Evolutionary conservation across 2,329 filamentous ascomycete species (phyloP).

Genomic region (Penicillium sp.): DNA sequence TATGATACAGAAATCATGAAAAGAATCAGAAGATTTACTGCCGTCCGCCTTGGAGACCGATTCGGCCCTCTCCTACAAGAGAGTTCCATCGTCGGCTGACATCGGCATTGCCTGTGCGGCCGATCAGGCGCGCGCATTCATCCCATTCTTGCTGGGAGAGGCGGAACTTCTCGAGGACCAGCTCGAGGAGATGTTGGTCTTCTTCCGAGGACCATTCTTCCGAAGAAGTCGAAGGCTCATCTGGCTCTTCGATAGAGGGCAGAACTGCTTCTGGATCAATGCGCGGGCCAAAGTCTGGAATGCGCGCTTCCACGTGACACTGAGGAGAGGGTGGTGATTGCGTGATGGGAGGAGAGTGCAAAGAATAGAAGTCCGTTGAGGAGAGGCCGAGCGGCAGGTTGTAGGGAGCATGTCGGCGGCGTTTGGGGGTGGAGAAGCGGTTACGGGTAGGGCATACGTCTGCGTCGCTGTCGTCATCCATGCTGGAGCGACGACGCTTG

Average conservation of each 20-base stretch:
- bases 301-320: constrained; percentile 4
- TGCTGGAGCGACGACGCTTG: constrained; percentile 39
- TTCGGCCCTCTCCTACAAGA: constrained; percentile 44
- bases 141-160: constrained; percentile 46
- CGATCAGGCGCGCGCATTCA: constrained; percentile 45
- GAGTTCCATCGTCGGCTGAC: constrained; percentile 44
- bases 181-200: constrained; percentile 43
- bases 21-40: constrained; percentile 9
- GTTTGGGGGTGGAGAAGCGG: constrained; percentile 46
- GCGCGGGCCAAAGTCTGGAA: constrained; percentile 11
- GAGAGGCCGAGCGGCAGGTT: constrained; percentile 47
- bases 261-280: constrained; percentile 35
- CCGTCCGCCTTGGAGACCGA: constrained; percentile 39
- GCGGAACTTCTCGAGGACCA: constrained; percentile 46
- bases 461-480: constrained; percentile 21
- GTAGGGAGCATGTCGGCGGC: constrained; percentile 41
- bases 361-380: constrained; percentile 44
- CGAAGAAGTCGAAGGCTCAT: constrained; percentile 19
- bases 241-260: constrained; percentile 36
- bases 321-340: constrained; percentile 32
- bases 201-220: constrained; percentile 40
- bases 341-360: constrained; percentile 35
- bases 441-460: constrained; percentile 10
- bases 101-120: constrained; percentile 38
- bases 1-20: constrained; percentile 14